These are phyloP conservation scores for Panellus pusillus DNA, from an alignment of 768 basidiomycete species.

Conservation along the genomic window DNA sequence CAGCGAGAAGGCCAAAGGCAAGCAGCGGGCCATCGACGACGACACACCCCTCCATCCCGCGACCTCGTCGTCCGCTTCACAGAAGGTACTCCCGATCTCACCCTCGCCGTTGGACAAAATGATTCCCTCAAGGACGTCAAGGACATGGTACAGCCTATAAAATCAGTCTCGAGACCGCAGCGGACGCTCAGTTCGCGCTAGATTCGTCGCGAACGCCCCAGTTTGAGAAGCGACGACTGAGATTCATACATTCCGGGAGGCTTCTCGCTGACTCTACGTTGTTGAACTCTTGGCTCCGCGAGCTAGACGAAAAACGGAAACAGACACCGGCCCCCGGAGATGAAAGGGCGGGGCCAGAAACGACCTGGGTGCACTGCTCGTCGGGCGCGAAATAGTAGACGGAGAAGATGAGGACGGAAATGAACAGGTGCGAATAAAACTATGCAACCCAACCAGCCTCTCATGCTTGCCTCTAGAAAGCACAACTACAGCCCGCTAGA, in stretches of 20 bases:
- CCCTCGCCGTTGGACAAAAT: constrained; percentile 56
- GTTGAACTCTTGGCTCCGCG: constrained; percentile 63
- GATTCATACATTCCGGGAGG: constrained; percentile 88
- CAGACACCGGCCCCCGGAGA: constrained; percentile 34
- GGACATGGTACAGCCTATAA: constrained; percentile 46
- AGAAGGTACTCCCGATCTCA: constrained; percentile 76
- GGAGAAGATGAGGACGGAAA: constrained; percentile 55
- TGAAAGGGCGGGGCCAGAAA: constrained; percentile 24
- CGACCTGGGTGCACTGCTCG: constrained; percentile 88
- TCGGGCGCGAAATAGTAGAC: constrained; percentile 71
- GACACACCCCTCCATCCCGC: constrained; percentile 29
- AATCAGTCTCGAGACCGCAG: no score
- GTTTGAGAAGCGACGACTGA: constrained; percentile 64
- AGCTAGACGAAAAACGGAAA: constrained; percentile 61
- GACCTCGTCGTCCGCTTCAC: constrained; percentile 84
- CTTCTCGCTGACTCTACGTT: constrained; percentile 79
- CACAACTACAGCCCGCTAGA: constrained; percentile 74
- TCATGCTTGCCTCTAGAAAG: constrained; percentile 43
- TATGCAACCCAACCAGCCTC: background rate
- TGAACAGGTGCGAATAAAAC: constrained; percentile 48
- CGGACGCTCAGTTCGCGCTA: constrained; percentile 29
- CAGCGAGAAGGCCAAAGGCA: constrained; percentile 86
- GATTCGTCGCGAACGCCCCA: constrained; percentile 69
- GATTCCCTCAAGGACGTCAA: constrained; percentile 82
- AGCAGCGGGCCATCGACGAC: constrained; percentile 63